phyloP scores from a whole-genome alignment of 164 flowering plant species.

The Magnolia kwangsiensis region DNA sequence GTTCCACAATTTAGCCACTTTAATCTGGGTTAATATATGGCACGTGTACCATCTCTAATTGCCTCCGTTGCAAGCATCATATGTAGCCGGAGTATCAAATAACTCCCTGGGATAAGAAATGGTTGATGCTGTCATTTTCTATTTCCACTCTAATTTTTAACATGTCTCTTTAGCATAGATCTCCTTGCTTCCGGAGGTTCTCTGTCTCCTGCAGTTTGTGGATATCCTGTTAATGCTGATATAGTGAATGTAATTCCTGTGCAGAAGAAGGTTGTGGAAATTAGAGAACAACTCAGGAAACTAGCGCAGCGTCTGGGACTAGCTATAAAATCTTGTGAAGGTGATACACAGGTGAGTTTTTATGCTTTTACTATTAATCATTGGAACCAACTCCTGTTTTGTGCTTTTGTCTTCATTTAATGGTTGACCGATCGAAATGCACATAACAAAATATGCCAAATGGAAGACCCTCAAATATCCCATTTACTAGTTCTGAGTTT shows the following conservation, averaged over 20 bases:
- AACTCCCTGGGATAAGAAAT: not conserved
- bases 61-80: no score
- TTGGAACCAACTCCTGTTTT: no score
- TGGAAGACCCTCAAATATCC: not conserved
- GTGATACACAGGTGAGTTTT: slow-evolving; percentile 59
- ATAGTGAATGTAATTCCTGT: not conserved
- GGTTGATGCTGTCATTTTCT: not conserved
- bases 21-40: no score
- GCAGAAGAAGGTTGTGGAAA: slow-evolving; percentile 61
- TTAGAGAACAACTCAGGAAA: slow-evolving; percentile 77
- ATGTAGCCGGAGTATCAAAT: no score
- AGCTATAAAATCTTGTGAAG: slow-evolving; percentile 71
- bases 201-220: not conserved
- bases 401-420: no score
- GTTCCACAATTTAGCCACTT: no score
- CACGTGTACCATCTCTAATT: no score
- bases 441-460: no score
- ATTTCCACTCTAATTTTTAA: not conserved
- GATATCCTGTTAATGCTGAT: not conserved
- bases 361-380: not conserved
- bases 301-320: slow-evolving; percentile 70
- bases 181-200: not conserved
- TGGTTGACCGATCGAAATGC: no score
- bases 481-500: not conserved
- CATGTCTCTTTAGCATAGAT: not conserved